These are phyloP conservation scores for Batkoa obscura DNA, from an alignment of 371 early-diverging fungal genomes.

Conservation along the genomic window DNA sequence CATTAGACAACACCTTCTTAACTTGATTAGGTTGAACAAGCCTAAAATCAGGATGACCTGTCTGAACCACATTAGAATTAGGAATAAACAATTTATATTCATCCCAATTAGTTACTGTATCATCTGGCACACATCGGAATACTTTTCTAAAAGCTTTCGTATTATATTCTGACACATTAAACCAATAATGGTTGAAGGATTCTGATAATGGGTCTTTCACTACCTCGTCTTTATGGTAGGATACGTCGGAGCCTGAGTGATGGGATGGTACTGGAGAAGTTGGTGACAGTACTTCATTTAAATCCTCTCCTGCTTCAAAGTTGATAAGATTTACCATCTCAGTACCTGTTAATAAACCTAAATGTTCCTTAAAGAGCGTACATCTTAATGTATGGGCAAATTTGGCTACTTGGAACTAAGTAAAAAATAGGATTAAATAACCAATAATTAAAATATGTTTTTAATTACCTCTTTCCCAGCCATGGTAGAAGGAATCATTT, in stretches of 20 bases:
- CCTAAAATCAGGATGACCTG: constrained; percentile 17
- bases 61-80: constrained; percentile 18
- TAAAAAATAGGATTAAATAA: not conserved
- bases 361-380: constrained; percentile 69
- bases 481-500: constrained; percentile 22
- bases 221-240: constrained; percentile 4
- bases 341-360: constrained; percentile 37
- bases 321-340: constrained; percentile 9
- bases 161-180: constrained; percentile 17
- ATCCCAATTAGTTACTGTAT: constrained; percentile 32
- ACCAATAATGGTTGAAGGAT: constrained; percentile 31
- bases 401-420: constrained; percentile 26
- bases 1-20: constrained; percentile 7
- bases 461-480: constrained; percentile 8
- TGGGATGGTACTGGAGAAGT: constrained; percentile 9
- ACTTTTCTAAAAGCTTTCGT: constrained; percentile 51
- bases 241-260: not conserved
- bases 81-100: constrained; percentile 36
- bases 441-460: constrained; percentile 11
- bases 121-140: constrained; percentile 76
- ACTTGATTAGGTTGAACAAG: not conserved
- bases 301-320: not conserved
- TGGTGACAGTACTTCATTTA: not conserved
- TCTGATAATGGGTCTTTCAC: constrained; percentile 58
- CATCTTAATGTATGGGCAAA: constrained; percentile 58